Evolutionary conservation across 108 stramenopile species (phyloP), one percentile per base, ranked within the genome.

Genomic region (Cyclostephanos tholiformis): DNA sequence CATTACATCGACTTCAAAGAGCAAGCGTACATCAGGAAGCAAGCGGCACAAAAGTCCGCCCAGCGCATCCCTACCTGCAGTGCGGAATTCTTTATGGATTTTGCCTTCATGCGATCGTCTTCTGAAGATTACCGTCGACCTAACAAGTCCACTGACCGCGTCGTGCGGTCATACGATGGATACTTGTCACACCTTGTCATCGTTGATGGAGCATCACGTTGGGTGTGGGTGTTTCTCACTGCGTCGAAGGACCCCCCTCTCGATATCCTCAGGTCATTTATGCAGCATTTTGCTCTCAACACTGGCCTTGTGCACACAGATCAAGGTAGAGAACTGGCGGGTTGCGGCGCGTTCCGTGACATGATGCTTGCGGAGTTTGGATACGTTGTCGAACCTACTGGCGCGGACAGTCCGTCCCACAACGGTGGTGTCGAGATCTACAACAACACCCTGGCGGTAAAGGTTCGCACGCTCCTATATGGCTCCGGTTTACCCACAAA

Each of bases 341-440:
- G n/a, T n/a, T n/a, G n/a, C n/a, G n/a, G n/a, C n/a, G n/a, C n/a
- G n/a, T n/a, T n/a, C n/a, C 4, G 19, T 12, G 25, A 20, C 8
- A 9, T 25, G 12, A 9, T 57, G 22, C 12, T 57, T 20, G 4
- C 7, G 2, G 8, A 25, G 12, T 23, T 25, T 8, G 3, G 5
- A 12, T 57, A 57, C 26, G 56, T 57, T 8, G 20, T 57, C 6
- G 56, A 57, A 57, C 56, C 56, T 12, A 57, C 56, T 4, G 56
- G 56, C 12, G 56, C 56, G 6, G 36, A 51, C 20, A 51, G n/a
- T 17, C 20, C 50, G 19, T 10, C 2, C 20, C n/a, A n/a, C n/a
- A n/a, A n/a, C n/a, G n/a, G n/a, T n/a, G n/a, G n/a, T n/a, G n/a
- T n/a, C n/a, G n/a, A n/a, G 10, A 17, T 17, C 8, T 51, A 20